These are phyloP conservation scores for Neurospora tetrasperma DNA, from an alignment of 495 filamentous ascomycete genomes.

Conservation along the genomic window DNA sequence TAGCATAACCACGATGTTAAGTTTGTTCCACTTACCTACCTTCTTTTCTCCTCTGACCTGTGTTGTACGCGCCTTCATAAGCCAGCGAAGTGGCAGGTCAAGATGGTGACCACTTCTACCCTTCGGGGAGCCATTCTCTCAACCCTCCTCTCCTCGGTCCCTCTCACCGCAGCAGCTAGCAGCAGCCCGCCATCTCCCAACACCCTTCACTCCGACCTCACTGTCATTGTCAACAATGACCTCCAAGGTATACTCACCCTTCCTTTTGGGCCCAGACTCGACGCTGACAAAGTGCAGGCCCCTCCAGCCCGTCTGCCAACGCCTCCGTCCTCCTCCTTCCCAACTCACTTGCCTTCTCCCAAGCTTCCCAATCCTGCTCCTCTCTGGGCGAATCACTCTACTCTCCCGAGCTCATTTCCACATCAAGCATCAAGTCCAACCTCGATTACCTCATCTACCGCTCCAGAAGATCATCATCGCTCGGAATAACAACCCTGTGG, in stretches of 20 bases:
- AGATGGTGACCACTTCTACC: not conserved
- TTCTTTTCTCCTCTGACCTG: not conserved
- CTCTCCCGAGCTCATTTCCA: slow-evolving; percentile 22
- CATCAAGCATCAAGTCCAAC: slow-evolving; percentile 25
- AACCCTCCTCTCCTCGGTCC: slow-evolving; percentile 7
- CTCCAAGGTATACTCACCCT: slow-evolving; percentile 24
- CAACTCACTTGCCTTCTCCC: slow-evolving; percentile 11
- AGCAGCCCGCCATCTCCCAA: slow-evolving; percentile 21
- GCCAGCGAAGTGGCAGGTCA: not conserved
- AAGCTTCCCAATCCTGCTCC: slow-evolving; percentile 4
- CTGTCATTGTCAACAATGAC: slow-evolving; percentile 30
- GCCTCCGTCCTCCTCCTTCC: slow-evolving; percentile 34
- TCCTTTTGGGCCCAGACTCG: not conserved
- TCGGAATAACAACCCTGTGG: slow-evolving; percentile 24
- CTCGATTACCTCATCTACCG: slow-evolving; percentile 32
- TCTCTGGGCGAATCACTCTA: slow-evolving; percentile 35
- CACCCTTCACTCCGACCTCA: slow-evolving; percentile 27
- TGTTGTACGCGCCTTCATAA: not conserved
- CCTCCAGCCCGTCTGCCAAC: slow-evolving; percentile 24
- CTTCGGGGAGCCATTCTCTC: not conserved
- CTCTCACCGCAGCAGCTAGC: slow-evolving; percentile 8
- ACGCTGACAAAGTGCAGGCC: slow-evolving; percentile 14
- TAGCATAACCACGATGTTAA: not conserved
- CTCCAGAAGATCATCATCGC: slow-evolving; percentile 8
- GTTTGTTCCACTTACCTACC: not conserved